These are phyloP conservation scores for Pichia occidentalis DNA, from an alignment of 805 yeast species.

Conservation along the genomic window DNA sequence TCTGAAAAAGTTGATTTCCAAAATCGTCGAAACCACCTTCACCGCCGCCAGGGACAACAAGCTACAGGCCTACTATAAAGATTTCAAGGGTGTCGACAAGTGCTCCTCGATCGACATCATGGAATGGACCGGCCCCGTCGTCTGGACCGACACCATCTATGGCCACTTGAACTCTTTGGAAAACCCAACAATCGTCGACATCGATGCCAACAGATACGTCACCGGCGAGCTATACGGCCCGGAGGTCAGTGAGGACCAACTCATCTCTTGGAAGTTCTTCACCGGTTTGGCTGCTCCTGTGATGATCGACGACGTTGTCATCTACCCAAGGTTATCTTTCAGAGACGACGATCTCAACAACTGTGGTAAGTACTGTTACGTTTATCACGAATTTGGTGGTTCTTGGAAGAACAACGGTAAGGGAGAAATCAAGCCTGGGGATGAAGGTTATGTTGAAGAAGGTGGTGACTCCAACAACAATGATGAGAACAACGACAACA, in stretches of 20 bases:
- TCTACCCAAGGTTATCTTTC: slow-evolving; percentile 29
- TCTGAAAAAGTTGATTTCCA: slow-evolving; percentile 46
- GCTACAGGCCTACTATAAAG: slow-evolving; percentile 31
- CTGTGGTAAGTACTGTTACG: slow-evolving; percentile 32
- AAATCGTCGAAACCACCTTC: slow-evolving; percentile 45
- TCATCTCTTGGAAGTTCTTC: slow-evolving; percentile 30
- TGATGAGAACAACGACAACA: slow-evolving; percentile 7
- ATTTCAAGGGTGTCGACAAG: slow-evolving; percentile 32
- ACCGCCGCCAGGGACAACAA: slow-evolving; percentile 32
- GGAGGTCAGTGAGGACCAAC: slow-evolving; percentile 20
- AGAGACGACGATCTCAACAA: slow-evolving; percentile 31
- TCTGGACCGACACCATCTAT: slow-evolving; percentile 70
- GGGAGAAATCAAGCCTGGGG: slow-evolving; percentile 31
- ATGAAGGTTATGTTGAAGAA: slow-evolving; percentile 23
- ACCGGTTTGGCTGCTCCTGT: slow-evolving; percentile 31
- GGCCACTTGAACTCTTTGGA: slow-evolving; percentile 47
- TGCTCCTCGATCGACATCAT: slow-evolving; percentile 43
- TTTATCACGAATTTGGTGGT: slow-evolving; percentile 32
- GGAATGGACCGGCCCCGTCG: slow-evolving; percentile 76
- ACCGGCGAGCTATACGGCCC: slow-evolving; percentile 30
- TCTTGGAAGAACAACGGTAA: slow-evolving; percentile 32
- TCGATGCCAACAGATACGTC: slow-evolving; percentile 27
- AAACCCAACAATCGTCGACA: slow-evolving; percentile 30
- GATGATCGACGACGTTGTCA: slow-evolving; percentile 31
- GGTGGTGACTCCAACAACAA: slow-evolving; percentile 13